phyloP scores from a whole-genome alignment of 2,329 filamentous ascomycete species.

The Alternaria solani region DNA sequence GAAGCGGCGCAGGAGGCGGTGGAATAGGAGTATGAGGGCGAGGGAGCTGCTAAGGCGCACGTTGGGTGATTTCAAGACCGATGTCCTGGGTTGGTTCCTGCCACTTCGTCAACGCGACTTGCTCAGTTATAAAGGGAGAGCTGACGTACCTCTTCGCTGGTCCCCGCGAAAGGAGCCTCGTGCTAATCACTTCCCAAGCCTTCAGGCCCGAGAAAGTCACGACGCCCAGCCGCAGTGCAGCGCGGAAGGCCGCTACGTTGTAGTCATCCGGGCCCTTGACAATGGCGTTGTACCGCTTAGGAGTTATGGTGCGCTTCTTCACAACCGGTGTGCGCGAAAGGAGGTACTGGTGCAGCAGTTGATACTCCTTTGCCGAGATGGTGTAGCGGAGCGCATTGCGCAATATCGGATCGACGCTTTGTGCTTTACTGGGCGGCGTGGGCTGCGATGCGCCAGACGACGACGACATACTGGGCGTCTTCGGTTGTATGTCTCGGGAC shows the following conservation, averaged over 20 bases:
- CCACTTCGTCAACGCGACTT: background rate
- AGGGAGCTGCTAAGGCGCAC: constrained; percentile 82
- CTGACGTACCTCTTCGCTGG: constrained; percentile 31
- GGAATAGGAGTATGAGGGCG: constrained; percentile 84
- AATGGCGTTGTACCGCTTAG: constrained; percentile 61
- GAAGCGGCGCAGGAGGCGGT: constrained; percentile 90
- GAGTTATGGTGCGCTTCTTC: constrained; percentile 61
- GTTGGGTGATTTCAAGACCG: constrained; percentile 66
- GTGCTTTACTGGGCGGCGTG: constrained; percentile 36
- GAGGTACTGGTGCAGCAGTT: constrained; percentile 81
- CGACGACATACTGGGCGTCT: constrained; percentile 40
- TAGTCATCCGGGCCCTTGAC: constrained; percentile 58
- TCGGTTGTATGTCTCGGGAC: constrained; percentile 17
- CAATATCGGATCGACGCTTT: constrained; percentile 71
- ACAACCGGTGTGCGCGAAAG: constrained; percentile 74
- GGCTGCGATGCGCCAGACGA: constrained; percentile 39
- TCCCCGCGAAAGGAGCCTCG: constrained; percentile 48
- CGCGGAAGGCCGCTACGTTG: constrained; percentile 58
- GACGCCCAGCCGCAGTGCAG: constrained; percentile 55
- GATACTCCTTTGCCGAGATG: constrained; percentile 83
- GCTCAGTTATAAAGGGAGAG: background rate
- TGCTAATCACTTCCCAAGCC: constrained; percentile 55
- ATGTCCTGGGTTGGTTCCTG: constrained; percentile 50
- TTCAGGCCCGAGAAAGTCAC: constrained; percentile 56
- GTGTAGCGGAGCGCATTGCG: constrained; percentile 89